phyloP scores from a whole-genome alignment of 2,329 filamentous ascomycete genomes.

The Clarireedia paspali region DNA sequence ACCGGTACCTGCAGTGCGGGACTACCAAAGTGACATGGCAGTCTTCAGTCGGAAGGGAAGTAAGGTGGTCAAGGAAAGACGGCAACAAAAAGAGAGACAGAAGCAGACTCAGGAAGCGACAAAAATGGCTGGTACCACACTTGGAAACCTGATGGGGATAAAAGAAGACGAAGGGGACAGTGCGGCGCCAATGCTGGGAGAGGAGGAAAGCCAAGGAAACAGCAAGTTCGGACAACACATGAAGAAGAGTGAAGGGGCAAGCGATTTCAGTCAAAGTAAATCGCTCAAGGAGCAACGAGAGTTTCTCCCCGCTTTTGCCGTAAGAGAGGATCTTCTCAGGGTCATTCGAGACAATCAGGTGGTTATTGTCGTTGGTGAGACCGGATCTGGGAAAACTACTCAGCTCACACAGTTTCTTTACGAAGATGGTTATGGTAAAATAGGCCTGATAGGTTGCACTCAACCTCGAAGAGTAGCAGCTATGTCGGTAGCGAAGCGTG shows the following conservation, averaged over 20 bases:
- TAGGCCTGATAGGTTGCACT: constrained; percentile 91
- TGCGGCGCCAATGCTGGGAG: constrained; percentile 67
- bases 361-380: constrained; percentile 93
- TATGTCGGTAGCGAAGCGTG: constrained; percentile 98
- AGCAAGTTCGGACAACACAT: constrained; percentile 87
- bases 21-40: constrained; percentile 97
- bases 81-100: constrained; percentile 87
- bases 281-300: constrained; percentile 85
- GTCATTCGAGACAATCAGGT: constrained; percentile 97
- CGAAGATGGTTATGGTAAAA: constrained; percentile 85
- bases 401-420: constrained; percentile 94
- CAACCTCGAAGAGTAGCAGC: constrained; percentile 94
- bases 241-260: constrained; percentile 79
- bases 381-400: constrained; percentile 94
- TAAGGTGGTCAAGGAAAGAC: constrained; percentile 80
- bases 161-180: constrained; percentile 92
- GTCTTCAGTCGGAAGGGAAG: constrained; percentile 96
- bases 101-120: constrained; percentile 94
- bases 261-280: constrained; percentile 89
- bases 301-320: constrained; percentile 90
- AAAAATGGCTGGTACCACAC: constrained; percentile 79
- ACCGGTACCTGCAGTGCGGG: constrained; percentile 84
- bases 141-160: constrained; percentile 93
- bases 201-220: constrained; percentile 55
- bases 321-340: constrained; percentile 82